phyloP scores from a whole-genome alignment of 441 rosid genomes.

The Arabidopsis lyrata region DNA sequence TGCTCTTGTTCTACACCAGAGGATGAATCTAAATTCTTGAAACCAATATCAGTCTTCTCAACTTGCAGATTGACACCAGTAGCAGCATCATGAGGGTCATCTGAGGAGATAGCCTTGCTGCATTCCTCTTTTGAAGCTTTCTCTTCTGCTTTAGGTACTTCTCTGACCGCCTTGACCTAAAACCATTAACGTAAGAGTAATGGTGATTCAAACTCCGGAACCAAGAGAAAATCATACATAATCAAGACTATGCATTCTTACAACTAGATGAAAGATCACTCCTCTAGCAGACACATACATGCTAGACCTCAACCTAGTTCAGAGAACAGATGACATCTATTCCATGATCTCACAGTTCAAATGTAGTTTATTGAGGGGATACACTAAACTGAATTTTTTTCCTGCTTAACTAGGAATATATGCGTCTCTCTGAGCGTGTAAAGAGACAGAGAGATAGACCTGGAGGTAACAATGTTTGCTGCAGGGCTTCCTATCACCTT shows the following conservation, averaged over 20 bases:
- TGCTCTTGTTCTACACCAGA: slow-evolving; percentile 38
- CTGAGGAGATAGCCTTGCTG: slow-evolving; percentile 36
- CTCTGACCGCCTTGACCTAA: slow-evolving; percentile 34
- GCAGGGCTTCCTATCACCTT: slow-evolving; percentile 79
- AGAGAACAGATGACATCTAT: slow-evolving; percentile 19
- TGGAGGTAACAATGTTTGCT: slow-evolving; percentile 76
- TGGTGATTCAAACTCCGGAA: slow-evolving; percentile 17
- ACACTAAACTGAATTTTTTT: neutral
- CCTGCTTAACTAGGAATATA: slow-evolving; percentile 17
- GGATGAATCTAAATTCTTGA: slow-evolving; percentile 37
- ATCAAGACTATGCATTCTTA: slow-evolving; percentile 25
- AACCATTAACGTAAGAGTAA: slow-evolving; percentile 33
- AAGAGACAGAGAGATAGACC: slow-evolving; percentile 50
- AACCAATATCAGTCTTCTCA: slow-evolving; percentile 32
- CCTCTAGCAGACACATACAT: slow-evolving; percentile 26
- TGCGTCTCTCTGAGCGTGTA: neutral
- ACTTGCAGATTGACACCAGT: slow-evolving; percentile 34
- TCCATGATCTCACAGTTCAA: slow-evolving; percentile 25
- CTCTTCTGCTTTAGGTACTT: slow-evolving; percentile 31
- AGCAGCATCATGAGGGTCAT: slow-evolving; percentile 28
- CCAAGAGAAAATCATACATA: slow-evolving; percentile 28
- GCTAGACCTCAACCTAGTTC: slow-evolving; percentile 23
- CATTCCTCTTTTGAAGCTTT: slow-evolving; percentile 39
- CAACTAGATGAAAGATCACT: slow-evolving; percentile 29
- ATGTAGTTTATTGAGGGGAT: slow-evolving; percentile 5